These are phyloP conservation scores for Arctium minus DNA, from an alignment of 129 eudicot genomes.

Conservation along the genomic window DNA sequence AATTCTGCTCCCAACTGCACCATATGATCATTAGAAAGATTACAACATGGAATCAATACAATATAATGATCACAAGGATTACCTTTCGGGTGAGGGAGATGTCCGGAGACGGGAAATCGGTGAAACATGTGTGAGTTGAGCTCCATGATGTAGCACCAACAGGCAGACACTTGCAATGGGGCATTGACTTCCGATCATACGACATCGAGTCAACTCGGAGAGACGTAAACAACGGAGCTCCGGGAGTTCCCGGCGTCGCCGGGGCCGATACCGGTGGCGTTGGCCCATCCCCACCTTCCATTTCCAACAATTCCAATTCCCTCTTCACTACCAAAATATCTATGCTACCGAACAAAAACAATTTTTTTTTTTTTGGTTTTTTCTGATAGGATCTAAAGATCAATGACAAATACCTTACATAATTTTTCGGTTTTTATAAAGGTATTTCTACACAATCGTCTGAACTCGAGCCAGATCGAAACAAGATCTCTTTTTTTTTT, in stretches of 20 bases:
- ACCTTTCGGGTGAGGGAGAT: conserved; percentile 42
- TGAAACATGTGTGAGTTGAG: conserved; percentile 27
- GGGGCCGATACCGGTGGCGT: conserved; percentile 54
- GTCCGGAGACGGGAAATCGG: conserved; percentile 35
- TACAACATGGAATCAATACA: too few relatives aligned
- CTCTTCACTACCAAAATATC: not conserved
- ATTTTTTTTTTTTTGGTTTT: not conserved
- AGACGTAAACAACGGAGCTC: conserved; percentile 47
- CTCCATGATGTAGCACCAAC: conserved; percentile 34
- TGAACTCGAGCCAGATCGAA: conserved; percentile 27
- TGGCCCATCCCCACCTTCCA: conserved; percentile 39
- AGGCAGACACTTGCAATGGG: conserved; percentile 53
- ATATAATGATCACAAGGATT: not conserved
- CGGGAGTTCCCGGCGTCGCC: conserved; percentile 68
- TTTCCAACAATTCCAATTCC: conserved; percentile 18
- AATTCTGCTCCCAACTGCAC: conserved; percentile 85
- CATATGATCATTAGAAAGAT: too few relatives aligned
- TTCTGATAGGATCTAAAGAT: not conserved
- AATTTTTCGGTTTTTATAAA: conserved; percentile 37
- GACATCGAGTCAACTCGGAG: conserved; percentile 53
- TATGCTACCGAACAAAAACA: not conserved
- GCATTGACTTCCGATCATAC: conserved; percentile 64
- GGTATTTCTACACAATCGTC: conserved; percentile 27
- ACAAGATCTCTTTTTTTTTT: not conserved
- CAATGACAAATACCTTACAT: conserved; percentile 24